Evolutionary conservation across 192 early-diverging fungal genomes (phyloP), one percentile per base, ranked within the genome.

Genomic region (Gigaspora rosea): DNA sequence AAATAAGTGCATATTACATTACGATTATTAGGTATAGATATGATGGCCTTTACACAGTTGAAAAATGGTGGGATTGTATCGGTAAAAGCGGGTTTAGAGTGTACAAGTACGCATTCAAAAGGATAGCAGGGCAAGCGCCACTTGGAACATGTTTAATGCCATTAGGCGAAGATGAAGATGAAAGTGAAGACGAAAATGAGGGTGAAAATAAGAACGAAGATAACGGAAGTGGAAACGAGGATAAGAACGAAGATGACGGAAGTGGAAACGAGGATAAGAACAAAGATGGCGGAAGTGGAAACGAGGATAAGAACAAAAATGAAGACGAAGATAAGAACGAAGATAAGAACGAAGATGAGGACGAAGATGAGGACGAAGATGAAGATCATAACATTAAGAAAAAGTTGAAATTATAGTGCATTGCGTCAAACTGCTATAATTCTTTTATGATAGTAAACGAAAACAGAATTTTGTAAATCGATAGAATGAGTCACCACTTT

Each of bases 301-400:
- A 36, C 8, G n/a, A 13, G 22, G 35, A 36, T 8, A n/a, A n/a
- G 8, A 50, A 63, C 22, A 57, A 49, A 18, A 35, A 16, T 46
- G 69, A 77, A 22, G 75, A 80, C 18, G 59, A 64, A 65, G 48
- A 52, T n/a, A 75, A 47, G 47, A 74, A 74, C 41, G 41, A 41
- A 41, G 41, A 7, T 41, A 2, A 41, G 7, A 2, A 41, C 7
- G 41, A 41, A 41, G 41, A 41, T 41, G 41, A 7, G 2, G 7
- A 41, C 41, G 36, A 41, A 41, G 36, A 41, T 41, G 36, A 41
- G 36, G 5, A 5, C 36, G 41, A 41, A 41, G 41, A 41, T 41
- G 41, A 41, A 7, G 41, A 41, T 41, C 4, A 7, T 41, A 41
- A 41, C 41, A 41, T 41, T 7, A 41, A 41, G 41, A 41, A 41